Base-by-base conservation (phyloP, 2,329 filamentous ascomycete species). In the Diplodia intermedia region DNA sequence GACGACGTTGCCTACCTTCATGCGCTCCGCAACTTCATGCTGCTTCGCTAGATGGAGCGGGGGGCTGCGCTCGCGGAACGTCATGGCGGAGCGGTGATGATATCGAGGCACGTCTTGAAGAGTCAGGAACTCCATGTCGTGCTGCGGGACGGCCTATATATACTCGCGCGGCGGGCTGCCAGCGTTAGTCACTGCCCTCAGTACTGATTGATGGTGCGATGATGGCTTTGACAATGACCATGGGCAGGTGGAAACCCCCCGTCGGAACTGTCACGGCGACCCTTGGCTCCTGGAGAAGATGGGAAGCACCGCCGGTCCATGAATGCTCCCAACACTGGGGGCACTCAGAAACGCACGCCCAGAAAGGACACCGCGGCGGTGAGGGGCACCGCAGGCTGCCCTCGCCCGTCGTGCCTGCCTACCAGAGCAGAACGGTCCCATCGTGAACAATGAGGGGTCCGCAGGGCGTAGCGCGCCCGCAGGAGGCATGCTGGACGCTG, bases 121-220 rank as follows among this genome's bases (percentile, higher is more conserved):
- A 20, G 77, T 76, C 62, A 79, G 76, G 70, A 77, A 78, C 73
- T 79, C 77, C 77, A 79, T 79, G 29, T 26, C 52, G 69, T 52
- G 63, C 33, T 56, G 53, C 18, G 4, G 6, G 36, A 20, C 20
- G 31, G 9, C 47, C 29, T 47, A 62, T 29, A 36, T 61, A 61
- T 52, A 4, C 15, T 11, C 8, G 11, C n/a, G 8, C 26, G 18
- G 9, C 4, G 9, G 6, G 31, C n/a, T 15, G 49, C 12, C 47
- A 20, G 8, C 18, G 54, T 60, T 15, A 60, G 43, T 55, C 49
- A 9, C 43, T 29, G 15, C 26, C 26, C 26, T 26, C 26, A 4
- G 14, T 29, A 8, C 23, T 31, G 50, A 23, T 20, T 66, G 36
- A 55, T 49, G 36, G 52, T 23, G 6, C 23, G 11, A 12, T 55